Evolutionary conservation across 169 alveolate genomes (phyloP).

Genomic region (Eimeria maxima): DNA sequence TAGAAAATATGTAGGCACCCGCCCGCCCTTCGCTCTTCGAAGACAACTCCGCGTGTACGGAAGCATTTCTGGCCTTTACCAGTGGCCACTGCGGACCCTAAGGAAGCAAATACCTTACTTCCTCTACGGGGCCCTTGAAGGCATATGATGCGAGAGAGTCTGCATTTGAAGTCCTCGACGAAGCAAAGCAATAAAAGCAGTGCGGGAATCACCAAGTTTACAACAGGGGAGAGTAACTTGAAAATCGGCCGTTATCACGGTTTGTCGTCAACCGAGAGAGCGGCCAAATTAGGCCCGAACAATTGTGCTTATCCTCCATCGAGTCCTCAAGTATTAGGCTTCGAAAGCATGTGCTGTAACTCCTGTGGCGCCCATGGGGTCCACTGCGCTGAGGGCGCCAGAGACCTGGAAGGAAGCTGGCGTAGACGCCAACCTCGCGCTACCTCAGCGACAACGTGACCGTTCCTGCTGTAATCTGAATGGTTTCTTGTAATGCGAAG

Average conservation of each 20-base stretch:
- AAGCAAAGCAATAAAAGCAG: not conserved
- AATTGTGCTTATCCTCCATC: not conserved
- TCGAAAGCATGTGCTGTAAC: not conserved
- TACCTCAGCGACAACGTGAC: slow-evolving; percentile 43
- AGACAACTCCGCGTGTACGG: not conserved
- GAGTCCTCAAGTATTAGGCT: not conserved
- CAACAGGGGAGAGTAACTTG: not conserved
- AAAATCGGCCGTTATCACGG: not conserved
- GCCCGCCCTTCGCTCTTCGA: not conserved
- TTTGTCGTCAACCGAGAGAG: not conserved
- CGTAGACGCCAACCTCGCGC: slow-evolving; percentile 42
- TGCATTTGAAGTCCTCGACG: not conserved
- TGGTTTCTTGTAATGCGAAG: not conserved
- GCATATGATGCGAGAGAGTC: not conserved
- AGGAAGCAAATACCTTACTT: not conserved
- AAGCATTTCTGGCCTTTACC: not conserved
- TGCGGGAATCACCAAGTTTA: not conserved
- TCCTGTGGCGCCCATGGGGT: not conserved
- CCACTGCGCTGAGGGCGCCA: slow-evolving; percentile 44
- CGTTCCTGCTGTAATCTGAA: not conserved
- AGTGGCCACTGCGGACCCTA: not conserved
- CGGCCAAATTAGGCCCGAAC: not conserved
- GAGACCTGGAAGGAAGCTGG: not conserved
- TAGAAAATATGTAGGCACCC: not conserved
- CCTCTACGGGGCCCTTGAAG: not conserved